Evolutionary conservation across 192 early-diverging fungal species (phyloP), one percentile per base, ranked within the genome.

Genomic region (Gorgonomyces haynaldii): DNA sequence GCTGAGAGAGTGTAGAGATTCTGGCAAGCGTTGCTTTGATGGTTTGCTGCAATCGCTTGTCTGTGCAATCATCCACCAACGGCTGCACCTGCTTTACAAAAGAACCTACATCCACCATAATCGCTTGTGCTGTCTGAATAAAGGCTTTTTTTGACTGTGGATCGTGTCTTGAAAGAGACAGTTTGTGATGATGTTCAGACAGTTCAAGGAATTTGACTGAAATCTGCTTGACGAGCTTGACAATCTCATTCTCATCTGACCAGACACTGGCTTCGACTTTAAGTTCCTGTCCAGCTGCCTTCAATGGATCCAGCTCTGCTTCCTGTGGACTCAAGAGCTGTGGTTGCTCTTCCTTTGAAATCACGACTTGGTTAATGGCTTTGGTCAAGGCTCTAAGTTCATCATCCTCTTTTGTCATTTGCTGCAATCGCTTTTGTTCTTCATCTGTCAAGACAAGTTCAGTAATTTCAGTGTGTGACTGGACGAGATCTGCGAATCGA

Each of bases 201-300:
- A 76, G 60, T 23, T 52, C 44, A 21, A 37, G 31, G 15, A 76
- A 52, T 8, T 42, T 42, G 13, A 58, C 28, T 2, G 66, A 65
- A 37, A 76, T 62, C 15, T 52, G 41, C 3, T 38, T 45, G 28
- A 59, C 56, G 9, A 54, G 42, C n/a, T 37, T 17, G 7, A 76
- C 54, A 37, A 76, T 59, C 10, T 60, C 50, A 56, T 76, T 76
- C 20, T 50, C 51, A 10, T 56, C 1, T 1, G 61, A 44, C 66
- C 66, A 76, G 45, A 57, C 34, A 28, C 67, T 65, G 0, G 69
- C 58, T 40, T 63, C 69, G 28, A 76, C 66, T 37, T 59, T 62
- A 34, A 76, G 61, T 50, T 76, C 69, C 46, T 72, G 69, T 1
- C 58, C 74, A 0, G 67, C 74, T 4, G 74, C 69, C 67, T 72